Base-by-base conservation (phyloP, 75 land plant genomes). In the Pinus albicaulis region DNA sequence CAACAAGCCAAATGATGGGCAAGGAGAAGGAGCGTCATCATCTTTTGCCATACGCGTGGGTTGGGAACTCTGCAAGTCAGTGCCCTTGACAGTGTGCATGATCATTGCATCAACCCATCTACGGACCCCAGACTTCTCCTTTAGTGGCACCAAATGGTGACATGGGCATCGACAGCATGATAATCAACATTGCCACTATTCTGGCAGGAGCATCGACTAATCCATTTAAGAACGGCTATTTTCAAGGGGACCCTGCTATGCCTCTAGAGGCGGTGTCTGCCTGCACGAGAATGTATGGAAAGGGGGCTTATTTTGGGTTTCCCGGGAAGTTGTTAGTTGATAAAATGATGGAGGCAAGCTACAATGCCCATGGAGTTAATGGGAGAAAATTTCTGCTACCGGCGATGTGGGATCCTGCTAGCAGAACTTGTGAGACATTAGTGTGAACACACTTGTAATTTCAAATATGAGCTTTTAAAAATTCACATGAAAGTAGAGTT, bases 271-370 rank as follows among this genome's bases (percentile, higher is more conserved):
- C 84, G 3, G 86, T 75, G 73, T 61, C 80, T 19, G 86, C 84
- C 2, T 84, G 86, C 55, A 28, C 72, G 0, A 84, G 86, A 10
- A 80, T 86, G 26, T 86, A 74, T 38, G 88, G 88, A 3, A 63
- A 72, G 70, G 88, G 88, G 24, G 79, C 88, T 4, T 86, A 65
- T 72, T 80, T 83, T 23, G 88, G 88, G 14, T 74, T 85, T 77
- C 79, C 88, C 1, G 88, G 87, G 14, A 55, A 77, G 57, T 74
- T 86, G 5, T 22, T 38, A 31, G 68, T 80, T 17, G 88, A 87
- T 53, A 19, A 28, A 7, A 70, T 22, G 14, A 73, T 78, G 5
- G 75, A 81, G 31, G 82, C 86, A 19, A 85, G 88, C 57, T 87
- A 73, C 62, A 87, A 87, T 36, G 88, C 72, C 44, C 61, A 41